Conservation (phyloP, 345 rosid genomes). For the Conringia planisiliqua region DNA sequence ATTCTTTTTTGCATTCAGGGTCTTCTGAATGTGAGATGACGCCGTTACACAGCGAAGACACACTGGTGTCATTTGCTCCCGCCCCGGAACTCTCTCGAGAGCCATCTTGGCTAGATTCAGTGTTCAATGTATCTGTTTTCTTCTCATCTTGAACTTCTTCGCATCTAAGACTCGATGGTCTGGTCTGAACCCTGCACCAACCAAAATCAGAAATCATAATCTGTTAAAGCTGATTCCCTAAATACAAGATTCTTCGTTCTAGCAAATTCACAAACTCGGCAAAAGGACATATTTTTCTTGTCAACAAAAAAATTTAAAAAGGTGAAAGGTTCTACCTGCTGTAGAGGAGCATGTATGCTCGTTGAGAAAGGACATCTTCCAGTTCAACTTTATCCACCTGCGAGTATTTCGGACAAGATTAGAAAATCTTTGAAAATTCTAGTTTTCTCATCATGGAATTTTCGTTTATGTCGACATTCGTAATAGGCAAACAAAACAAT, state of each 20-base stretch:
- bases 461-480: background rate
- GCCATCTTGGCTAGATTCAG: constrained; percentile 35
- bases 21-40: constrained; percentile 29
- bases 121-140: constrained; percentile 26
- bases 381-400: constrained; percentile 71
- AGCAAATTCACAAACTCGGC: background rate
- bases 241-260: background rate
- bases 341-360: constrained; percentile 95
- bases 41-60: constrained; percentile 22
- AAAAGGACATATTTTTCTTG: background rate
- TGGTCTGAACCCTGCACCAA: constrained; percentile 55
- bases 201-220: background rate
- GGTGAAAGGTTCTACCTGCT: constrained; percentile 52
- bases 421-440: background rate
- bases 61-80: background rate
- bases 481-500: background rate
- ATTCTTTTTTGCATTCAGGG: constrained; percentile 24
- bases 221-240: background rate
- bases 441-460: background rate
- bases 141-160: constrained; percentile 40
- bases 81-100: constrained; percentile 26
- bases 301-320: background rate
- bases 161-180: constrained; percentile 51
- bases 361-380: constrained; percentile 90
- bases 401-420: constrained; percentile 5